Percentiles rank a stretch among this genome's conserved stretches.
These are phyloP conservation scores for Rhizoclosmatium globosum DNA, from an alignment of 192 early-diverging fungal species.

Conservation along the genomic window DNA sequence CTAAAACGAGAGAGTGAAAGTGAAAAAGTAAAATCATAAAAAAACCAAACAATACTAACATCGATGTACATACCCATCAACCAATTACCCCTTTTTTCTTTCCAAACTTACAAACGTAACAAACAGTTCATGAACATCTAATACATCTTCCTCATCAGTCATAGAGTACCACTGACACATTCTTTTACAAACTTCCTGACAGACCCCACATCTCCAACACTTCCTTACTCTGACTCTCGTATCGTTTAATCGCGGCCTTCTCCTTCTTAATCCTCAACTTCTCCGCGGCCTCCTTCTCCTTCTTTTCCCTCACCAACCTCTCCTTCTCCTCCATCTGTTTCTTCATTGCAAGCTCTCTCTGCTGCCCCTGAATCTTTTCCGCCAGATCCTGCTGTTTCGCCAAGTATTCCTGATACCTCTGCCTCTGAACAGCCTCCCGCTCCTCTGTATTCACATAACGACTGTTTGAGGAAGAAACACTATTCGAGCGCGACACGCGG, in stretches of 20 bases:
- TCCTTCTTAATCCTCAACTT: background rate
- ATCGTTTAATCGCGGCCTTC: background rate
- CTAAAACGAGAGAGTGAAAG: too few relatives aligned
- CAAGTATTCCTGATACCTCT: background rate
- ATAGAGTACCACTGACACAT: too few relatives aligned
- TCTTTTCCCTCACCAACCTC: background rate
- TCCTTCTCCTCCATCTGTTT: background rate
- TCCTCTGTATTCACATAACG: background rate
- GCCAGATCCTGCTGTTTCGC: background rate
- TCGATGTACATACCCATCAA: too few relatives aligned
- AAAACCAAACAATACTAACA: too few relatives aligned
- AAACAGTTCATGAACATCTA: too few relatives aligned
- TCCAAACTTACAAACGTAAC: too few relatives aligned
- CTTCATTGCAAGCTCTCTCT: slow-evolving; percentile 1
- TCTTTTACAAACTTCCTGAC: background rate
- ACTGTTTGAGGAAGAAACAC: background rate
- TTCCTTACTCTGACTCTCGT: background rate
- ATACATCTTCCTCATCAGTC: too few relatives aligned
- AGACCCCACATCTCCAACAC: background rate
- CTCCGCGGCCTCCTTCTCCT: background rate
- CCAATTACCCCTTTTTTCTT: too few relatives aligned
- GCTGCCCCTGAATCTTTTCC: background rate
- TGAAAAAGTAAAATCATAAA: too few relatives aligned
- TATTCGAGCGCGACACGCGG: background rate
- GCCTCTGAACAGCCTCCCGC: background rate